Percentiles rank a stretch among this genome's conserved stretches.
phyloP scores from a whole-genome alignment of 371 early-diverging fungal genomes.

The Catenaria anguillulae region DNA sequence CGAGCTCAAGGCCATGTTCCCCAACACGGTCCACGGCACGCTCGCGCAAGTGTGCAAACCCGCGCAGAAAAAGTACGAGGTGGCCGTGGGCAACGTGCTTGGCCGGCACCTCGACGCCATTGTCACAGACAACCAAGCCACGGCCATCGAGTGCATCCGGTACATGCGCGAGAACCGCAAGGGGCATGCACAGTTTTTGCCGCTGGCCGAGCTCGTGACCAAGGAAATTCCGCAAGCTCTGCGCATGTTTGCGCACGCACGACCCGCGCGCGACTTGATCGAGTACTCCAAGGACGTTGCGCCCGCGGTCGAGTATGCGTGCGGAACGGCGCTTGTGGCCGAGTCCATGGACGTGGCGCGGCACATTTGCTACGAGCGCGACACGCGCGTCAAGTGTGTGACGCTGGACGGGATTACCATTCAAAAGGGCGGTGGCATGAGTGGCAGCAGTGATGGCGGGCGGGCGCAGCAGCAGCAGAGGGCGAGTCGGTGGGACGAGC shows the following conservation, averaged over 20 bases:
- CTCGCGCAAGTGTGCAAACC: constrained; percentile 82
- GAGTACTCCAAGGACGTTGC: constrained; percentile 64
- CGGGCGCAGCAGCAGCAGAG: constrained; percentile 30
- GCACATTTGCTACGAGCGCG: constrained; percentile 60
- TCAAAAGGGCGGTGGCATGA: constrained; percentile 90
- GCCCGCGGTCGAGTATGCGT: constrained; percentile 68
- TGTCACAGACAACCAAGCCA: constrained; percentile 37
- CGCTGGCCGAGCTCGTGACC: constrained; percentile 66
- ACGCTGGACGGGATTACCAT: constrained; percentile 87
- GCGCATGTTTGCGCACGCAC: constrained; percentile 39
- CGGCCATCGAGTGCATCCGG: constrained; percentile 45
- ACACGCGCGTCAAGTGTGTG: constrained; percentile 76
- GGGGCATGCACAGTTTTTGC: constrained; percentile 88
- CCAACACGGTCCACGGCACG: constrained; percentile 85
- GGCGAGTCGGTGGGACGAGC: constrained; percentile 64
- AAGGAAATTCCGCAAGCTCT: constrained; percentile 55
- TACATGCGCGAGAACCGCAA: constrained; percentile 86
- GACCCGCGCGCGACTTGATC: constrained; percentile 75
- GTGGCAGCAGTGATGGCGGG: constrained; percentile 47
- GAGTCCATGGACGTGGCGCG: constrained; percentile 75
- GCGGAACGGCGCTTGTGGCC: constrained; percentile 76
- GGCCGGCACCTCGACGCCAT: constrained; percentile 38
- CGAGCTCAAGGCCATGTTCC: constrained; percentile 66
- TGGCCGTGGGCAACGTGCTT: constrained; percentile 52
- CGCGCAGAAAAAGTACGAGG: constrained; percentile 81